Evolutionary conservation across 345 rosid genomes (phyloP), one percentile per base, ranked within the genome.

Genomic region (Cochlearia excelsa): DNA sequence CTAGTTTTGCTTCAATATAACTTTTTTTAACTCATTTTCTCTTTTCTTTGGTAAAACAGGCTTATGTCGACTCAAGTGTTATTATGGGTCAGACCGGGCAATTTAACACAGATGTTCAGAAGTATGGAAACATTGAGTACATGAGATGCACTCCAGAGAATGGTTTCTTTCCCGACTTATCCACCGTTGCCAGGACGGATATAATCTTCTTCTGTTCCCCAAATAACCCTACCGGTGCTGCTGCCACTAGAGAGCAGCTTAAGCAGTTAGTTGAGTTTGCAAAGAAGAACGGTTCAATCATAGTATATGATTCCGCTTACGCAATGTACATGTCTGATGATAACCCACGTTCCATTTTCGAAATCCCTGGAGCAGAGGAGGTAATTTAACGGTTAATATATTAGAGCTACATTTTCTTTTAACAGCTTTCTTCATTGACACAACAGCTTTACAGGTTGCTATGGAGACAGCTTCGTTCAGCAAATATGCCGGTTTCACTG

Each of bases 361-460:
- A 93, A 74, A 93, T 93, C 78, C 96, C 97, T 35, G 99, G 99
- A 74, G 97, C 99, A 59, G 81, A 80, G 72, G 95, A 93, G 92
- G 97, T 92, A 75, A 63, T 54, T 31, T 46, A 45, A 30, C 41
- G 57, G 30, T 46, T 47, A 4, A 30, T 44, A 30, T 39, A 27
- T 11, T 9, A 31, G 40, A 54, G 23, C 28, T 61, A 3, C 5
- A 30, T 47, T 30, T 46, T 42, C 0, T 7, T 2, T 30, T 3
- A 30, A 8, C 57, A 16, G 47, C 35, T 1, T 39, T 23, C 54
- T 37, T 59, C 23, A 59, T 59, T 49, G 27, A 11, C 27, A 30
- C 57, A 38, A 31, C 9, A 2, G 1, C 42, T 8, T 61, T 64
- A 44, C 73, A 91, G 98, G 96, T 92, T 30, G 94, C 99, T 30